Base-by-base conservation (phyloP, 176 grass and related monocot species). In the Dendrocalamus sinicus region DNA sequence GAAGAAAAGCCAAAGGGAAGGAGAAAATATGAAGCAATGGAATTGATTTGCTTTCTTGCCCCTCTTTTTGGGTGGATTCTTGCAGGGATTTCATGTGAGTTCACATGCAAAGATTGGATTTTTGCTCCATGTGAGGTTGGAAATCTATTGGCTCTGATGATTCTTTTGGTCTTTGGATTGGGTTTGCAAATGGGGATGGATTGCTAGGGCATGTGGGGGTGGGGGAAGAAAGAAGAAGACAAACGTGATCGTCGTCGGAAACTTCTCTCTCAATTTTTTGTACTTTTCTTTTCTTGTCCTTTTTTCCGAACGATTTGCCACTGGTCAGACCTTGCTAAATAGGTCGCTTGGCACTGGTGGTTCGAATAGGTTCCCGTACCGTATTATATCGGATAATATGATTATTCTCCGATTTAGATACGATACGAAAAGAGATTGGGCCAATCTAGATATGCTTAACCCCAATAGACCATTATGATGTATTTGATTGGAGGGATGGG, bases 51-150 rank as follows among this genome's bases (percentile, higher is more conserved):
- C 37, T 71, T 35, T 22, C 35, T 46, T 22, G 63, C 54, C 35
- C 55, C 72, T 44, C 83, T 64, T 43, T 5, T 2, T 85, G 65
- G 80, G 60, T 57, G 78, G 71, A 55, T 86, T 86, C 45, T 82
- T 65, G 88, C 54, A 30, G 78, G 55, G 57, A 82, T 81, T 90
- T 76, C 68, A 77, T 46, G 65, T 45, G 46, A 77, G 62, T 55
- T 86, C 88, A 90, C 88, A 86, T 71, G 84, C 66, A 6, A 86
- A 72, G 55, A 61, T 48, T 50, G 72, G 74, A 82, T 58, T 72
- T 77, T 86, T 81, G 44, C 78, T 81, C 83, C 83, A 76, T 72
- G 45, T 9, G 71, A 70, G 59, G 39, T 7, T 53, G 46, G 63
- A 63, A 71, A 86, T 77, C 83, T 55, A 70, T 57, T 63, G 17